phyloP scores from a whole-genome alignment of 2,329 filamentous ascomycete species.

The Colletotrichum coccodes region DNA sequence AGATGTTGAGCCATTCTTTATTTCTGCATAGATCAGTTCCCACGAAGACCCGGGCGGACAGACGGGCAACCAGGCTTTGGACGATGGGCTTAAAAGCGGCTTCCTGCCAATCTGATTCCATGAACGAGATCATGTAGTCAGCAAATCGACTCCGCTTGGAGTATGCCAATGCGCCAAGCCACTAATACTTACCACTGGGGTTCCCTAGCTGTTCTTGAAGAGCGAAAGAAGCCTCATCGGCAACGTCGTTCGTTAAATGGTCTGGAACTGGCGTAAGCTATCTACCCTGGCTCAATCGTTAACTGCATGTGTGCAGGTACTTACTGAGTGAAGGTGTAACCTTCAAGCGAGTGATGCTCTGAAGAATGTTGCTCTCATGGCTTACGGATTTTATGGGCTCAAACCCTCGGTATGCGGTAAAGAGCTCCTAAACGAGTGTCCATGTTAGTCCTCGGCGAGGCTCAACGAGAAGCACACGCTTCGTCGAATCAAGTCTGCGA shows the following conservation, averaged over 20 bases:
- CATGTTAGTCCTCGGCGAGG: background rate
- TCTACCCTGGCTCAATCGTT: background rate
- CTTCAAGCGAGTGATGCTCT: background rate
- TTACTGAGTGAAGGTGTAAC: background rate
- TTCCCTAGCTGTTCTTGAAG: background rate
- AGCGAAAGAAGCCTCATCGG: background rate
- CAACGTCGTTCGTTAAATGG: background rate
- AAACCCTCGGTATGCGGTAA: background rate
- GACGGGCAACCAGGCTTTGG: constrained; percentile 51
- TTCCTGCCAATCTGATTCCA: constrained; percentile 36
- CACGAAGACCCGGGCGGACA: constrained; percentile 60
- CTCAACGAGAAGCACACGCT: background rate
- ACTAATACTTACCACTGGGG: background rate
- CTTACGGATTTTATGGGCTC: background rate
- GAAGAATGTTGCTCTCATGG: background rate
- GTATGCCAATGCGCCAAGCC: background rate
- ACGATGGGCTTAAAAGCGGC: background rate
- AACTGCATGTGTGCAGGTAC: background rate
- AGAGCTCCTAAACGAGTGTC: background rate
- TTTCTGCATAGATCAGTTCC: constrained; percentile 55
- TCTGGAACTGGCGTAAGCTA: background rate
- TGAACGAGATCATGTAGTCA: background rate
- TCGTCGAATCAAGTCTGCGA: too few relatives aligned
- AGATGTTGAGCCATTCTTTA: constrained; percentile 55
- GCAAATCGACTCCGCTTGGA: background rate